These are phyloP conservation scores for Aegilops speltoides DNA, from an alignment of 176 grass and related monocot genomes.

Conservation along the genomic window DNA sequence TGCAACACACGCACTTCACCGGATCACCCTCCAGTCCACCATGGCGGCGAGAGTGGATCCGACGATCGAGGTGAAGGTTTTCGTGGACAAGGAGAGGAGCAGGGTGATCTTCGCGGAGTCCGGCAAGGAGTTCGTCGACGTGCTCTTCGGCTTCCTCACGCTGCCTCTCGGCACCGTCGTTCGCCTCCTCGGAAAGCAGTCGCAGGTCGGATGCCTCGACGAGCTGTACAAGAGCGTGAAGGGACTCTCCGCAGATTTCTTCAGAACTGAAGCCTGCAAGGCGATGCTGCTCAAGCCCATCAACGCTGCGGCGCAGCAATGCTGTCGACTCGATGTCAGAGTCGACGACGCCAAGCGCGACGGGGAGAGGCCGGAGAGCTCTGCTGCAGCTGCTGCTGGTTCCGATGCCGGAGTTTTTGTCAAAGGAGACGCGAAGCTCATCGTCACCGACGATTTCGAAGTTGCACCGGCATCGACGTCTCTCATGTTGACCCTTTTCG, in stretches of 20 bases:
- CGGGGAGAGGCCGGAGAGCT: neutral
- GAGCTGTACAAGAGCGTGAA: slow-evolving; percentile 36
- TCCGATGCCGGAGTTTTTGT: slow-evolving; percentile 31
- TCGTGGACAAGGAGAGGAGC: neutral
- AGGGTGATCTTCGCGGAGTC: neutral
- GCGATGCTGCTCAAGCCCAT: slow-evolving; percentile 28
- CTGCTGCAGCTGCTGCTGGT: neutral
- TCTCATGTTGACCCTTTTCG: slow-evolving; percentile 12
- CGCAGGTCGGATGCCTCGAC: slow-evolving; percentile 31
- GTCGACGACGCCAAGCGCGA: neutral
- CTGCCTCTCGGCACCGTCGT: slow-evolving; percentile 49
- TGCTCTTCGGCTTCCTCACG: slow-evolving; percentile 54
- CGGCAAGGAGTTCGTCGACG: neutral
- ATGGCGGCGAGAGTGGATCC: neutral
- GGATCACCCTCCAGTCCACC: neutral
- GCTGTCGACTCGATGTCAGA: neutral
- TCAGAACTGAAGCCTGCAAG: slow-evolving; percentile 40
- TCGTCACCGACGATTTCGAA: slow-evolving; percentile 28
- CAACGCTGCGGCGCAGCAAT: neutral
- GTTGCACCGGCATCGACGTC: slow-evolving; percentile 15
- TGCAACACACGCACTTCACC: neutral
- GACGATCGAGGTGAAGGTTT: neutral
- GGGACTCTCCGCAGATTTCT: neutral
- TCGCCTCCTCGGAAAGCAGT: slow-evolving; percentile 29
- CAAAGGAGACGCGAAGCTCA: neutral